phyloP scores from a whole-genome alignment of 176 grass and related monocot species.

The Secale cereale region DNA sequence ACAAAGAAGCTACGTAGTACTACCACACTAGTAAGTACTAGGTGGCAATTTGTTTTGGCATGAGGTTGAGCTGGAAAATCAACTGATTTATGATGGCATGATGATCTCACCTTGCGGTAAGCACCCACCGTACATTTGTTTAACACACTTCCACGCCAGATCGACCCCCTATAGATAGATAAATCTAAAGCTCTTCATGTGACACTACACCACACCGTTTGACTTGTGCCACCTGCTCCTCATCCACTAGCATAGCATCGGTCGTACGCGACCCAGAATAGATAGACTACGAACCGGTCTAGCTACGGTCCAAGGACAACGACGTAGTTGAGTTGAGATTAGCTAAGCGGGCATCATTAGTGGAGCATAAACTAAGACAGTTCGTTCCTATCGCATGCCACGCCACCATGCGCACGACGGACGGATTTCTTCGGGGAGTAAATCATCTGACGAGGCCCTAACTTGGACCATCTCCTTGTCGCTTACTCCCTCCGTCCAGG shows the following conservation, averaged over 20 bases:
- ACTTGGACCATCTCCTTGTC: too few relatives aligned
- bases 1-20: too few relatives aligned
- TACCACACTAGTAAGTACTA: too few relatives aligned
- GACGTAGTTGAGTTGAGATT: neutral
- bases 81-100: neutral
- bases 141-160: neutral
- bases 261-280: conserved; percentile 1
- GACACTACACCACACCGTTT: conserved; percentile 30
- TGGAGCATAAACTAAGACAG: neutral
- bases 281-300: neutral
- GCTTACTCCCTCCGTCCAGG: too few relatives aligned
- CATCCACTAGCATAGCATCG: conserved; percentile 3
- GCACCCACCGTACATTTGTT: neutral
- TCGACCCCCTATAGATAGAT: neutral
- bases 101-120: conserved; percentile 12
- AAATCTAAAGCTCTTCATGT: neutral
- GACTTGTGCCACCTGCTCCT: conserved; percentile 42
- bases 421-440: neutral
- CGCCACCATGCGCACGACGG: neutral
- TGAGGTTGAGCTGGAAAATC: neutral
- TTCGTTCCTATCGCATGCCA: too few relatives aligned
- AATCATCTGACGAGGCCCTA: too few relatives aligned
- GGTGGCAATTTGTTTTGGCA: neutral
- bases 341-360: neutral
- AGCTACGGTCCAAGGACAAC: conserved; percentile 3